Base-by-base conservation (phyloP, 441 rosid genomes). In the Adansonia rubrostipa region DNA sequence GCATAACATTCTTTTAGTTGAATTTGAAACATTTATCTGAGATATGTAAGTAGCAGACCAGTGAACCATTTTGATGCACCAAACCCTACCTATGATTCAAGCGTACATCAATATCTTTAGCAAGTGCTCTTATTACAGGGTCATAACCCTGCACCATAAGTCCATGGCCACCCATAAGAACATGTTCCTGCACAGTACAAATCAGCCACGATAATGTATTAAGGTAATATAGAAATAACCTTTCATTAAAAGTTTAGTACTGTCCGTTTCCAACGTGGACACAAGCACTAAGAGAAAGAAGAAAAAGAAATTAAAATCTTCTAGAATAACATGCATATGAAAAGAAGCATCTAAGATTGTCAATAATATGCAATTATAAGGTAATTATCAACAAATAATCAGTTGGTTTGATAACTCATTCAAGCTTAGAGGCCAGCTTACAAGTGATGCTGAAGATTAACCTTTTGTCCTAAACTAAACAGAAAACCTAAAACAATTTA, bases 151-250 rank as follows among this genome's bases (percentile, higher is more conserved):
- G 90, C 73, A 93, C 92, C 98, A 93, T 93, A 74, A 93, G 91
- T 75, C 98, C 98, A 85, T 91, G 98, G 53, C 98, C 98, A 79
- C 98, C 98, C 53, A 93, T 86, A 82, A 92, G 98, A 24, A 93
- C 93, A 80, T 88, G 86, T 81, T 93, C 98, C 98, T 93, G 87
- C 42, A 80, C 51, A 79, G 60, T 72, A 76, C 80, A 60, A 57
- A 40, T 72, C 36, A 24, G 33, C 56, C 64, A 69, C 80, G 71
- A 63, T 71, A 48, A 67, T 42, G 68, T 61, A 71, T 83, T 24
- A 75, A 9, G 57, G 57, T 64, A 65, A 71, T 22, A 57, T 51
- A 24, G 71, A 19, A 7, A 1, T 68, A 56, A 45, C 70, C 33
- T 42, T 42, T 65, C 24, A 13, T 67, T 17, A 19, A 9, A 42